Evolutionary conservation across 345 rosid genomes (phyloP).

Genomic region (Reutealis trisperma): DNA sequence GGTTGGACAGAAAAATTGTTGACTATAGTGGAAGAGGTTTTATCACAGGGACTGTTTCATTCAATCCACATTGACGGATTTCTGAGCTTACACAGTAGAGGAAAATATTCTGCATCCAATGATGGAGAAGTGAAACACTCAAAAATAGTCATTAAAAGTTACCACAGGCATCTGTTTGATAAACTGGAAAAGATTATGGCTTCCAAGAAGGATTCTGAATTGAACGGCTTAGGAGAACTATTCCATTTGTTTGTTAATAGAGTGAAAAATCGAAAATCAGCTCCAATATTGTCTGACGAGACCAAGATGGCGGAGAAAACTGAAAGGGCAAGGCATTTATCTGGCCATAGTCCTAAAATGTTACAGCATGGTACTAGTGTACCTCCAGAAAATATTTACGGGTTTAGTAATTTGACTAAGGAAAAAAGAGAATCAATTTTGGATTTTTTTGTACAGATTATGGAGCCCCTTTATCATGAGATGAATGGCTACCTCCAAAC

Average conservation of each 20-base stretch:
- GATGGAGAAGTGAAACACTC: constrained; percentile 41
- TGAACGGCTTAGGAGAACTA: constrained; percentile 62
- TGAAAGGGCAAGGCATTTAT: constrained; percentile 38
- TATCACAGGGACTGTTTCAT: constrained; percentile 75
- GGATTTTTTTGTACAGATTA: constrained; percentile 75
- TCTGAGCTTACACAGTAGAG: constrained; percentile 51
- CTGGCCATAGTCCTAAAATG: constrained; percentile 24
- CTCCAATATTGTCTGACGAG: constrained; percentile 42
- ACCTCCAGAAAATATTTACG: constrained; percentile 37
- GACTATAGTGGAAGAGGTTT: constrained; percentile 56
- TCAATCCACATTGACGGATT: constrained; percentile 80
- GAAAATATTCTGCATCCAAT: constrained; percentile 46
- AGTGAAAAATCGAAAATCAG: constrained; percentile 57
- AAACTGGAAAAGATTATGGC: constrained; percentile 50
- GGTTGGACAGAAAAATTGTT: constrained; percentile 37
- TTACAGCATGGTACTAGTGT: constrained; percentile 27
- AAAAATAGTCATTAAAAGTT: constrained; percentile 54
- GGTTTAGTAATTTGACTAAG: constrained; percentile 46
- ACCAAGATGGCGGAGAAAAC: constrained; percentile 27
- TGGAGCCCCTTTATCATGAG: constrained; percentile 72
- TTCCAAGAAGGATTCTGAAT: constrained; percentile 44
- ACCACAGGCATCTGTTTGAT: constrained; percentile 79
- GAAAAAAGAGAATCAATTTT: constrained; percentile 70
- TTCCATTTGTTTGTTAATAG: constrained; percentile 62
- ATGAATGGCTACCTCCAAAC: constrained; percentile 48